Conservation (phyloP, 2,329 filamentous ascomycete genomes). For the Ophiostoma ips region DNA sequence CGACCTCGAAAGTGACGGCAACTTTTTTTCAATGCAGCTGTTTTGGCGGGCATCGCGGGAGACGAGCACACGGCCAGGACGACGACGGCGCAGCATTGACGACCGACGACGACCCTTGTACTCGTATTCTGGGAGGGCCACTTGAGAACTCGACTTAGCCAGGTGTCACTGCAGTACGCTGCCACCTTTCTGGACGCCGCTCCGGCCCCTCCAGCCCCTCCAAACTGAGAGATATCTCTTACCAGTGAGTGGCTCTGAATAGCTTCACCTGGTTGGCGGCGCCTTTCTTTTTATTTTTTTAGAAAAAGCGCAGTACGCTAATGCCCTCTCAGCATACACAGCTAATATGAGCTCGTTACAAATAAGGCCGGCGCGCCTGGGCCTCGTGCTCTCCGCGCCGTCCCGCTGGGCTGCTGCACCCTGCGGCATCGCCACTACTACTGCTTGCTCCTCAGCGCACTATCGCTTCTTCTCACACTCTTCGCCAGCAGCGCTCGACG, state of each 20-base stretch:
- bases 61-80: neutral
- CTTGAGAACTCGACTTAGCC: neutral
- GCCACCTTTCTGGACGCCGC: neutral
- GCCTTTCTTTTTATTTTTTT: no score
- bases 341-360: constrained; percentile 19
- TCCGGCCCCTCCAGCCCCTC: neutral
- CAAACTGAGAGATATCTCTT: neutral
- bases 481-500: neutral
- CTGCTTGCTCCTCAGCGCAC: neutral
- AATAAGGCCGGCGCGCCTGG: constrained; percentile 16
- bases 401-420: constrained; percentile 3
- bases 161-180: neutral
- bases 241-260: neutral
- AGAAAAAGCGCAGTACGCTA: no score
- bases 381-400: constrained; percentile 16
- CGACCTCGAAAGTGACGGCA: neutral
- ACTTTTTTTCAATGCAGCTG: constrained; percentile 4
- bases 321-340: no score
- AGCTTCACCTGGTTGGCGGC: neutral
- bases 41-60: neutral
- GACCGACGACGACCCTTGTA: neutral
- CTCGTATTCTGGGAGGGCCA: neutral
- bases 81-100: neutral
- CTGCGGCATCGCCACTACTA: neutral
- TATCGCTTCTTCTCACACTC: neutral